phyloP scores from a whole-genome alignment of 306 rosid genomes.

The Lablab purpureus region DNA sequence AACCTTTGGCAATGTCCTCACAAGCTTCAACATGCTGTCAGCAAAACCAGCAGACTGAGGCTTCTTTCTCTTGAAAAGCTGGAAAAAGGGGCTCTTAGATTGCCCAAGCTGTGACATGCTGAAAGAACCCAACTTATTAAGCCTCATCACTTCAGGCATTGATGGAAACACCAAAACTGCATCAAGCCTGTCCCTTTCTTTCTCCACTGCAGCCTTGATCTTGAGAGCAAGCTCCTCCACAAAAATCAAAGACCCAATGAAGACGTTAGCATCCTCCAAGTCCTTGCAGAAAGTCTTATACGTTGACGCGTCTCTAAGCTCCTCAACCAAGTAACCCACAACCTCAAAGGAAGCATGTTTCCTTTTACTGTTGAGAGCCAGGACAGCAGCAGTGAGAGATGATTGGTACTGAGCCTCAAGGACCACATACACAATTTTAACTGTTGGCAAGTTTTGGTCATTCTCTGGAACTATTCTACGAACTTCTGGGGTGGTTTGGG shows the following conservation, averaged over 20 bases:
- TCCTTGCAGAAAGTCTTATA: conserved; percentile 79
- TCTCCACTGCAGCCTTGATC: conserved; percentile 87
- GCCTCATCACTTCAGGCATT: conserved; percentile 99
- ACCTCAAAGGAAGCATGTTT: conserved; percentile 75
- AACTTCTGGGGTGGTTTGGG: conserved; percentile 91
- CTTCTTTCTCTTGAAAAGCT: conserved; percentile 87
- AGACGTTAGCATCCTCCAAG: conserved; percentile 85
- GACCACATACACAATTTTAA: conserved; percentile 88
- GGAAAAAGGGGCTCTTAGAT: conserved; percentile 90
- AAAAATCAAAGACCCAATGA: conserved; percentile 93
- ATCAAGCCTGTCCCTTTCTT: conserved; percentile 85
- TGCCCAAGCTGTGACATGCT: conserved; percentile 96
- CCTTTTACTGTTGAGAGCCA: conserved; percentile 61
- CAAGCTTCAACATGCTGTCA: conserved; percentile 95
- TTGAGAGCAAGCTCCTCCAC: conserved; percentile 95
- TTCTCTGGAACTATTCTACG: conserved; percentile 87
- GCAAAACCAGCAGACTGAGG: conserved; percentile 90
- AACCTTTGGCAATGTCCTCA: conserved; percentile 95
- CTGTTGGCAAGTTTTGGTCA: conserved; percentile 65
- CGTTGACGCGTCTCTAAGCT: conserved; percentile 70
- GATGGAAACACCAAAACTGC: conserved; percentile 98
- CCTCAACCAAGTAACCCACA: conserved; percentile 95
- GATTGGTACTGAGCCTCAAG: conserved; percentile 99
- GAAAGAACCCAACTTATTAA: conserved; percentile 87
- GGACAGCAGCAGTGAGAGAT: conserved; percentile 82